Evolutionary conservation across 305 asterid genomes (phyloP).

Genomic region (Ilex paraguariensis): DNA sequence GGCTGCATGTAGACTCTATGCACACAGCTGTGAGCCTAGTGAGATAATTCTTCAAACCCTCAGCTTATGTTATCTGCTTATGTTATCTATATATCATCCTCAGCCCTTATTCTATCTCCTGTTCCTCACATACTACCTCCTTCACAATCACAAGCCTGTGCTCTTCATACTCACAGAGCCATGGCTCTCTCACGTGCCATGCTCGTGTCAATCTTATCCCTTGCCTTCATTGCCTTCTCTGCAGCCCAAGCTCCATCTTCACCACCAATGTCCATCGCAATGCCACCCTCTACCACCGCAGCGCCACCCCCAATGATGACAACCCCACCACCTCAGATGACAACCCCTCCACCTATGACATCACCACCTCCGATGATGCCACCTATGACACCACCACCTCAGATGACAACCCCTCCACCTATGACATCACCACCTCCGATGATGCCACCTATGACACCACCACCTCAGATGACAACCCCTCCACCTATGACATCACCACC

Average conservation of each 20-base stretch:
- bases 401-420: slow-evolving; percentile 9
- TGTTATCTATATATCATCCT: slow-evolving; percentile 11
- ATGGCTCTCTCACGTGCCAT: slow-evolving; percentile 46
- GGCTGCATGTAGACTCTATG: slow-evolving; percentile 10
- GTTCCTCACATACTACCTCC: slow-evolving; percentile 6
- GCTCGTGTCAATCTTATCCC: slow-evolving; percentile 26
- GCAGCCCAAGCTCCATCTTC: slow-evolving; percentile 42
- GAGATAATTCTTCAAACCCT: neutral
- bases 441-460: too few relatives aligned
- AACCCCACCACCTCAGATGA: slow-evolving; percentile 9
- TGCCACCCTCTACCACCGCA: slow-evolving; percentile 20
- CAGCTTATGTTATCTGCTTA: neutral
- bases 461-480: too few relatives aligned
- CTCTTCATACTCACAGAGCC: neutral
- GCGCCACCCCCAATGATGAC: neutral
- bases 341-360: slow-evolving; percentile 8
- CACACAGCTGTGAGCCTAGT: slow-evolving; percentile 6
- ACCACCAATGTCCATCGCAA: slow-evolving; percentile 25
- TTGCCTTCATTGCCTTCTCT: slow-evolving; percentile 32
- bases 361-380: too few relatives aligned
- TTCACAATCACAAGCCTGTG: neutral
- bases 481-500: too few relatives aligned
- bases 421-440: too few relatives aligned
- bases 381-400: too few relatives aligned
- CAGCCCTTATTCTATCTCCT: neutral